Percentiles rank a stretch among this genome's conserved stretches.
phyloP scores from a whole-genome alignment of 1,139 yeast species.

The Candida sanyaensis region DNA sequence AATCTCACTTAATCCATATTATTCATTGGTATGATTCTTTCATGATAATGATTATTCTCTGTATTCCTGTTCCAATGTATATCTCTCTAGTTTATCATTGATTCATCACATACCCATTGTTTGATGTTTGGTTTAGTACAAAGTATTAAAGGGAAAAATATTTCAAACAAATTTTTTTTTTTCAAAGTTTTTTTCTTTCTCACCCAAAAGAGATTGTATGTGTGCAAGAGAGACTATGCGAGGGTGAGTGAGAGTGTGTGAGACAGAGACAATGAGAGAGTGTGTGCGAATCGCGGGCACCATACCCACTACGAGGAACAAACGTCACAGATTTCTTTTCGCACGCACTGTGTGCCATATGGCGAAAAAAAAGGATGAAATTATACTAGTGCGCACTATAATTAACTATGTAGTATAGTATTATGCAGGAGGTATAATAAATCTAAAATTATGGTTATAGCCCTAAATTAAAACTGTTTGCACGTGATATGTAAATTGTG shows the following conservation, averaged over 20 bases:
- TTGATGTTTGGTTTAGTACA: conserved; percentile 15
- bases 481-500: neutral
- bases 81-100: neutral
- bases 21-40: neutral
- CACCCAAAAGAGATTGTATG: conserved; percentile 8
- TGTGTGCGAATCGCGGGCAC: neutral
- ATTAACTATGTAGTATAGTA: neutral
- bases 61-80: neutral
- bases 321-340: neutral
- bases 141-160: conserved; percentile 5
- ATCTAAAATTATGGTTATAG: neutral
- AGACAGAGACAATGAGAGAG: neutral
- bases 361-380: too few species aligned
- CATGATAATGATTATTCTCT: neutral
- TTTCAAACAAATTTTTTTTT: conserved; percentile 12
- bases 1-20: neutral
- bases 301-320: neutral
- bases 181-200: conserved; percentile 9
- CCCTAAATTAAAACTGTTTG: neutral
- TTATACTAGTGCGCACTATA: neutral
- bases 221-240: neutral
- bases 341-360: too few species aligned
- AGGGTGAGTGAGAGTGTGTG: conserved; percentile 2
- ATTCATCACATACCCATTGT: conserved; percentile 20
- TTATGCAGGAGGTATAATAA: neutral